Conservation (phyloP, 176 grass and related monocot species). For the Bolboschoenus planiculmis region DNA sequence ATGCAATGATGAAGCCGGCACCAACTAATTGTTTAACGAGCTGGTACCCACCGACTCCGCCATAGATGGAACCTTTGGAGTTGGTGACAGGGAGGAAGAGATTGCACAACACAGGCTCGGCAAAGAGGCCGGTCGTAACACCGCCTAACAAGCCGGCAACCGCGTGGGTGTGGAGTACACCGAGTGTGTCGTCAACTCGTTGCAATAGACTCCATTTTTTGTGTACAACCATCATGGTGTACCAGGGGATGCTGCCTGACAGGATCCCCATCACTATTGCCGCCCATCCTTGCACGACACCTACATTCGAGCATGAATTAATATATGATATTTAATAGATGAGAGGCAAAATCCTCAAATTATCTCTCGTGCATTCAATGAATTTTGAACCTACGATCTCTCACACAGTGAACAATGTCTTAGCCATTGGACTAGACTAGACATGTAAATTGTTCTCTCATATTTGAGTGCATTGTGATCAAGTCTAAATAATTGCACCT, state of each 20-base stretch:
- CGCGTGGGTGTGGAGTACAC: slow-evolving; percentile 68
- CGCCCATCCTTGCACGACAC: slow-evolving; percentile 65
- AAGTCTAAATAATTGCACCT: neutral
- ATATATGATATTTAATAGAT: neutral
- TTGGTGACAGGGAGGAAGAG: slow-evolving; percentile 54
- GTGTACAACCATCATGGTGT: slow-evolving; percentile 82
- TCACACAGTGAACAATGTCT: neutral
- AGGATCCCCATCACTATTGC: slow-evolving; percentile 60
- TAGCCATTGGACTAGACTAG: neutral
- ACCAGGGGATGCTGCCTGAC: slow-evolving; percentile 61
- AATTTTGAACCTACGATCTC: neutral
- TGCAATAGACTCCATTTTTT: slow-evolving; percentile 36
- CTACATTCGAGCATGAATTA: neutral
- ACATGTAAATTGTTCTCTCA: no score
- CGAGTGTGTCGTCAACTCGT: slow-evolving; percentile 60
- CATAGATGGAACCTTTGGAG: slow-evolving; percentile 47
- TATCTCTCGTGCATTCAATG: no score
- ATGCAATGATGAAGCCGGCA: slow-evolving; percentile 46
- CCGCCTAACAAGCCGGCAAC: slow-evolving; percentile 53
- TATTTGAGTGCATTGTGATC: no score
- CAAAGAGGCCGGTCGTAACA: slow-evolving; percentile 32
- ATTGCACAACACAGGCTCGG: slow-evolving; percentile 42
- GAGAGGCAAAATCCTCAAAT: neutral
- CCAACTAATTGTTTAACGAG: slow-evolving; percentile 51
- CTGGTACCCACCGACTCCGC: slow-evolving; percentile 27